Base-by-base conservation (phyloP, 2,329 filamentous ascomycete genomes). In the Fusarium xyrophilum region DNA sequence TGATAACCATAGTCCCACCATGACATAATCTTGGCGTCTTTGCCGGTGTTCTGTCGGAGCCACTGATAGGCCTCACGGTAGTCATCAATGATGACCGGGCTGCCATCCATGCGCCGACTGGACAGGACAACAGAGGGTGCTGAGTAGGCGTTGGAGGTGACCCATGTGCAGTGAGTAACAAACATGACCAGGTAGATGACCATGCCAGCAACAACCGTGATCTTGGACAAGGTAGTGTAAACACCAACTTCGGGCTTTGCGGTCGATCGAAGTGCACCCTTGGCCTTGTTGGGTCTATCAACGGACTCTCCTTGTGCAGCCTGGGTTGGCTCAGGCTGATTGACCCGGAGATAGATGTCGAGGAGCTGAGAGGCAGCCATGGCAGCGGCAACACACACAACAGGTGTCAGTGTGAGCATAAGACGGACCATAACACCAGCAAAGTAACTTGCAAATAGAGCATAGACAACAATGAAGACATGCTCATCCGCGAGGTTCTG, bases 1-100 rank as follows among this genome's bases (percentile, higher is more conserved):
- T 99, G 96, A 83, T 99, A 99, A 70, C 96, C 96, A 76, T 99
- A 99, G 79, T 99, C 96, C 96, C 96, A 99, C 96, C 96, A 99
- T 3, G 94, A 96, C 95, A 98, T 98, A 78, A 99, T 91, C 86
- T 98, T 99, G 77, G 96, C 94, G 74, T 97, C 92, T 71, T 95
- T 88, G 64, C 91, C 86, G 13, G 96, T 99, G 84, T 99, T 99
- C 81, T 99, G 96, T 68, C 96, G 92, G 51, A 99, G 89, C 96
- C 96, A 99, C 83, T 99, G 97, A 83, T 99, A 99, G 4, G 96
- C 96, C 86, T 99, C 96, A 77, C 96, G 91, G 83, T 99, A 99
- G 80, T 99, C 96, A 77, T 99, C 96, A 75, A 99, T 99, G 78
- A 99, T 99, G 82, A 97, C 94, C 78, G 98, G 95, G 78, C 90